Percentiles rank a stretch among this genome's conserved stretches.
Evolutionary conservation across 345 rosid genomes (phyloP).

Genomic region (Eucalyptus camaldulensis): DNA sequence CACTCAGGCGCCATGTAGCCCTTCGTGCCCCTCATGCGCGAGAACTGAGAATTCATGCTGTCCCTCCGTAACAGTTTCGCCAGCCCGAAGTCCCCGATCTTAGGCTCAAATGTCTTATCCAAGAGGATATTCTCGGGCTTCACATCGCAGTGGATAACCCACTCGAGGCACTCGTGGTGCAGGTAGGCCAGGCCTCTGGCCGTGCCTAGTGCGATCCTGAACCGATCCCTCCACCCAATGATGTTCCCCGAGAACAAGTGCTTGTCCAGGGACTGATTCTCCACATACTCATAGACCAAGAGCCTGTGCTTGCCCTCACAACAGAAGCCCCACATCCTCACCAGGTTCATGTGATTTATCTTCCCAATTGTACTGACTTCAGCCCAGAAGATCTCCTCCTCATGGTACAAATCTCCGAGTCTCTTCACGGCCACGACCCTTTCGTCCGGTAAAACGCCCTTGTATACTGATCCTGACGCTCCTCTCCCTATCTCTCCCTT

Average conservation of each 20-base stretch:
- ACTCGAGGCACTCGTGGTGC: slow-evolving; percentile 52
- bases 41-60: background rate
- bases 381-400: slow-evolving; percentile 34
- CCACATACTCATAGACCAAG: slow-evolving; percentile 37
- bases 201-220: slow-evolving; percentile 41
- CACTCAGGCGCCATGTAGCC: slow-evolving; percentile 33
- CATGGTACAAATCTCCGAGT: slow-evolving; percentile 22
- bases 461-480: slow-evolving; percentile 35
- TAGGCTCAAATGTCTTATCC: slow-evolving; percentile 29
- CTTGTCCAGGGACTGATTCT: slow-evolving; percentile 34
- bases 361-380: slow-evolving; percentile 39
- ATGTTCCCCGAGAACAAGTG: slow-evolving; percentile 13
- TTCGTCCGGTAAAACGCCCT: slow-evolving; percentile 24
- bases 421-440: slow-evolving; percentile 38
- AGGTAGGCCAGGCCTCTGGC: slow-evolving; percentile 47
- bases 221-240: slow-evolving; percentile 37
- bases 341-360: slow-evolving; percentile 47
- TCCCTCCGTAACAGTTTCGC: slow-evolving; percentile 27
- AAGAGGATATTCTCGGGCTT: slow-evolving; percentile 56
- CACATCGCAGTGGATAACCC: slow-evolving; percentile 50
- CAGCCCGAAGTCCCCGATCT: slow-evolving; percentile 41
- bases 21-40: slow-evolving; percentile 19
- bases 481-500: slow-evolving; percentile 30
- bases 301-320: slow-evolving; percentile 22
- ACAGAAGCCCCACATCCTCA: slow-evolving; percentile 43